Evolutionary conservation across 169 alveolate species (phyloP), one percentile per base, ranked within the genome.

Genomic region (Cryptosporidium andersoni): DNA sequence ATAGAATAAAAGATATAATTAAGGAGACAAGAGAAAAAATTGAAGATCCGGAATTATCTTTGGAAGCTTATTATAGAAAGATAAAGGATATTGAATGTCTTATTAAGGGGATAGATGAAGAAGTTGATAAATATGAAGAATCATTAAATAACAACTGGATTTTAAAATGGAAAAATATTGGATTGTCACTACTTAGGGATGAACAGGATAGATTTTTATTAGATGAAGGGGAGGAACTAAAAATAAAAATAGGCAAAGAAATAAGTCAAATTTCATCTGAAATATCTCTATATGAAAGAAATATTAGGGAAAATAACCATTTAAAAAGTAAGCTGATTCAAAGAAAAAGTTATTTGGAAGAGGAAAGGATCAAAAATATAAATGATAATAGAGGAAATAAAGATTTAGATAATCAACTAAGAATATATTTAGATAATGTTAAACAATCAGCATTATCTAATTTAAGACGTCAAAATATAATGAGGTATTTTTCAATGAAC

Each of bases 181-280:
- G 47, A 53, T 47, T 74, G 37, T 60, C 43, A 25, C 0, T 25
- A 45, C 9, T 14, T 5, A 51, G 60, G 11, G 64, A 74, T 4
- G 14, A n/a, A 2, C 40, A 42, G 16, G 39, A 51, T 5, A 12
- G 16, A 25, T 74, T 74, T 43, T 66, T 58, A 14, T 45, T 53
- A 16, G 85, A 43, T 14, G 25, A 25, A n/a, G 85, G 74, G 43
- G 60, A 74, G 47, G 40, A 58, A 42, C 40, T 58, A 42, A 74
- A 51, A 58, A 58, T 11, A 42, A 14, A 47, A 42, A 37, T 74
- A 48, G 74, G 68, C 11, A 63, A 74, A 45, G 49, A 39, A 9
- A 4, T 74, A 43, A 47, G 85, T 60, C 74, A 74, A 7, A 8
- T 60, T 34, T 74, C 85, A 14, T 34, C 68, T 8, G 60, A 34